Conservation (phyloP, 495 filamentous ascomycete species). For the Lasiosphaeris hirsuta region DNA sequence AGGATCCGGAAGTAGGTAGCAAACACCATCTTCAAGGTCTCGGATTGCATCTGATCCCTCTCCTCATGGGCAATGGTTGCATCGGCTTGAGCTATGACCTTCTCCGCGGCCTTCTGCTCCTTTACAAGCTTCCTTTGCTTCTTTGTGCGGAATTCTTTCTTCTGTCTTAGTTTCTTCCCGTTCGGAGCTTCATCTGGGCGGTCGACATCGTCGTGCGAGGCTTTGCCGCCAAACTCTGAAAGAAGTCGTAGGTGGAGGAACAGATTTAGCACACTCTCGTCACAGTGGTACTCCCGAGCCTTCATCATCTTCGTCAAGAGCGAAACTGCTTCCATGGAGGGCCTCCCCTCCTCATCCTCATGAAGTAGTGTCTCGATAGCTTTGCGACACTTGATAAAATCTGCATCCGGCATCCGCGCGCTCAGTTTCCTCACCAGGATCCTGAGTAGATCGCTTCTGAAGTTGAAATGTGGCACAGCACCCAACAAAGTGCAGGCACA, state of each 20-base stretch:
- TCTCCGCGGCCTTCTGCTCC: constrained; percentile 81
- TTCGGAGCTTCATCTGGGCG: constrained; percentile 43
- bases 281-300: constrained; percentile 68
- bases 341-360: constrained; percentile 83
- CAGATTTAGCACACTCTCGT: constrained; percentile 83
- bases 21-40: constrained; percentile 94
- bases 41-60: constrained; percentile 84
- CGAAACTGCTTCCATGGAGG: constrained; percentile 81
- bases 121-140: constrained; percentile 59
- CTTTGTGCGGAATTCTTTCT: constrained; percentile 56
- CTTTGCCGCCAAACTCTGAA: constrained; percentile 80
- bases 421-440: constrained; percentile 83
- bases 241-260: constrained; percentile 88
- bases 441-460: constrained; percentile 78
- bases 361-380: constrained; percentile 77
- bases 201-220: constrained; percentile 69
- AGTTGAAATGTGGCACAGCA: constrained; percentile 93
- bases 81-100: constrained; percentile 91
- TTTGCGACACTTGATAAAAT: constrained; percentile 73
- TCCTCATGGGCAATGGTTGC: constrained; percentile 88
- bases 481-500: constrained; percentile 78
- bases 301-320: constrained; percentile 94
- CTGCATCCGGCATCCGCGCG: constrained; percentile 59
- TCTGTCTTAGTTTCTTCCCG: constrained; percentile 66
- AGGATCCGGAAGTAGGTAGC: constrained; percentile 91